Conservation (phyloP, 768 basidiomycete species). For the Exidia glandulosa region DNA sequence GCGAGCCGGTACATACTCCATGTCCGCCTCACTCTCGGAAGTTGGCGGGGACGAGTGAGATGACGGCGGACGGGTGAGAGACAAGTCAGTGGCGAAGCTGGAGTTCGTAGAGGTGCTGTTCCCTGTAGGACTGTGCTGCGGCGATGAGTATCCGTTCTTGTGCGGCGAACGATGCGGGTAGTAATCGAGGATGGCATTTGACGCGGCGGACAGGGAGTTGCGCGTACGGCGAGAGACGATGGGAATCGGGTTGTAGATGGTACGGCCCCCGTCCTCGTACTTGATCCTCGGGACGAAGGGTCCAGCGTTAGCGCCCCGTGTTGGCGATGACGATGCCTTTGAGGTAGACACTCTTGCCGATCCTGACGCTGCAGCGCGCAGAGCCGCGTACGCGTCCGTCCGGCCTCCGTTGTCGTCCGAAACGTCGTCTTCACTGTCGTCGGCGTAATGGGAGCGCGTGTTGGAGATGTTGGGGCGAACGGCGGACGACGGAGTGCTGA, state of each 20-base stretch:
- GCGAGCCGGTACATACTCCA: background rate
- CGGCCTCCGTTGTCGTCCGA: background rate
- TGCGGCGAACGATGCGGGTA: background rate
- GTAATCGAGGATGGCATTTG: background rate
- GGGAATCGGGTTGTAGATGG: background rate
- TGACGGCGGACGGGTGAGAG: background rate
- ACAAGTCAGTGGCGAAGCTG: background rate
- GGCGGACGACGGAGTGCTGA: background rate
- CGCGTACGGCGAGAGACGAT: background rate
- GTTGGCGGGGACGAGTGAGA: background rate
- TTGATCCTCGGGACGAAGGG: background rate
- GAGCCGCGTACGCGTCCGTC: background rate
- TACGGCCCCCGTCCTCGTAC: background rate
- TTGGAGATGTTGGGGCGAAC: background rate
- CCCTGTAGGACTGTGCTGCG: background rate
- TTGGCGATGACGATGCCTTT: background rate
- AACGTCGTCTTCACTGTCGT: background rate
- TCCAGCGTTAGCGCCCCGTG: background rate
- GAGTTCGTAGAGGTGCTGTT: background rate
- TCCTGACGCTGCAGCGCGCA: background rate
- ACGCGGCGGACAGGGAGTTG: conserved; percentile 4
- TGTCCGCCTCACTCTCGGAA: background rate
- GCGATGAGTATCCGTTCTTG: background rate
- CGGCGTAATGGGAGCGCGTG: background rate
- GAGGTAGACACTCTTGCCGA: background rate